phyloP scores from a whole-genome alignment of 1,139 yeast genomes.

The Suhomyces anneliseae region DNA sequence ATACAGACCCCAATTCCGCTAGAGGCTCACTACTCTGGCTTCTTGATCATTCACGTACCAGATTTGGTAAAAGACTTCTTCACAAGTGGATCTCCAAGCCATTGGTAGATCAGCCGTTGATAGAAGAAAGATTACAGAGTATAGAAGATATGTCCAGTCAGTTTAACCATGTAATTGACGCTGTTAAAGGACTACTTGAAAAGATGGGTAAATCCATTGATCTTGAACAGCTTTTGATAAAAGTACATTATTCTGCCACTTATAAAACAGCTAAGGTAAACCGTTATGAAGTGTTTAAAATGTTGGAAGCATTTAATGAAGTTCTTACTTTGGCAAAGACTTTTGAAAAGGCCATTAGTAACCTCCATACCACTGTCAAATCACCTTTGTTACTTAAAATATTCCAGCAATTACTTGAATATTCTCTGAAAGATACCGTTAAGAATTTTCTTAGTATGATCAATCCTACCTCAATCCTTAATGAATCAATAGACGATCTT shows the following conservation, averaged over 20 bases:
- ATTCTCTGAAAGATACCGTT: slow-evolving; percentile 18
- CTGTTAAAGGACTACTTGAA: slow-evolving; percentile 44
- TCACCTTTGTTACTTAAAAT: slow-evolving; percentile 28
- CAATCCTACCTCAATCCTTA: slow-evolving; percentile 37
- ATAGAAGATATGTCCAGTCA: slow-evolving; percentile 55
- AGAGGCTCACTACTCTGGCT: slow-evolving; percentile 78
- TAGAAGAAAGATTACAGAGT: slow-evolving; percentile 63
- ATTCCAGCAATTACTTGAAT: slow-evolving; percentile 24
- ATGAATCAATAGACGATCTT: slow-evolving; percentile 5
- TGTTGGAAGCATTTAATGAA: slow-evolving; percentile 53
- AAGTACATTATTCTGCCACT: slow-evolving; percentile 58
- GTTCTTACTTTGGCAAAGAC: slow-evolving; percentile 27
- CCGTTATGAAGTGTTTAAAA: slow-evolving; percentile 63
- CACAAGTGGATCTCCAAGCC: slow-evolving; percentile 78
- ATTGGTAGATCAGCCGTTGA: slow-evolving; percentile 49
- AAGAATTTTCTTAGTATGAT: slow-evolving; percentile 51
- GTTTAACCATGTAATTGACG: slow-evolving; percentile 53
- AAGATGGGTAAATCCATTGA: slow-evolving; percentile 45
- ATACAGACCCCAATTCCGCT: slow-evolving; percentile 49
- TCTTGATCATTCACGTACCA: slow-evolving; percentile 75
- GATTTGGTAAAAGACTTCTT: slow-evolving; percentile 69
- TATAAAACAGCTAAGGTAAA: slow-evolving; percentile 46
- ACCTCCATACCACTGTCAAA: slow-evolving; percentile 12
- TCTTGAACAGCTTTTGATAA: slow-evolving; percentile 64
- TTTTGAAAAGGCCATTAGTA: slow-evolving; percentile 25